Evolutionary conservation across 2,329 filamentous ascomycete species (phyloP), one percentile per base, ranked within the genome.

Genomic region (Apiospora rasikravindrae): DNA sequence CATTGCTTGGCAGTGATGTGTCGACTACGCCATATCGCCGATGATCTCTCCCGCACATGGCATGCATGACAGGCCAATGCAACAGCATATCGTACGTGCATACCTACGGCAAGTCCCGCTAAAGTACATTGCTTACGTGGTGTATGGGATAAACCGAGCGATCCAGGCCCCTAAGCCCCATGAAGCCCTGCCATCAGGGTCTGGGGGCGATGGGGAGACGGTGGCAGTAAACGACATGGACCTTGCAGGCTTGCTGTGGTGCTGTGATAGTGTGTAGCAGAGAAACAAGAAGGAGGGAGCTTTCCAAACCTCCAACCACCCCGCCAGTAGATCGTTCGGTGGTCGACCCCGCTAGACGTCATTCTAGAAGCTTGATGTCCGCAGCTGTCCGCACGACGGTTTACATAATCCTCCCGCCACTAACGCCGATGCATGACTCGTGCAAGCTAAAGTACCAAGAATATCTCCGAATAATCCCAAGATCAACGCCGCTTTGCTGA

Each of bases 1-100:
- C 33, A 64, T 64, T 64, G 57, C 29, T 40, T 64, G 57, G 57
- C 57, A n/a, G 53, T 61, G 53, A 61, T 61, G 53, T 61, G 53
- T 19, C 57, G 11, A 33, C 57, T 64, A 64, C 33, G 57, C 57
- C 57, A 40, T 64, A 64, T 64, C 57, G 57, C 57, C 19, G 57
- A 64, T n/a, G 57, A 64, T 64, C 29, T 37, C 11, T 37, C 19
- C 22, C 11, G 22, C 57, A 33, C 57, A 64, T 64, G 57, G n/a
- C 33, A 53, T 53, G 24, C 49, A 51, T n/a, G 4, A 51, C 4
- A 51, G 49, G n/a, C n/a, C 26, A 33, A 37, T 10, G 16, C n/a
- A 10, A 22, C 29, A 6, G 51, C 26, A 53, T 29, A 5, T 14
- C 24, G n/a, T n/a, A n/a, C 33, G 33, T 37, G 53, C 29, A 57